These are phyloP conservation scores for Dianthus caryophyllus DNA, from an alignment of 148 eudicot genomes.

Conservation along the genomic window DNA sequence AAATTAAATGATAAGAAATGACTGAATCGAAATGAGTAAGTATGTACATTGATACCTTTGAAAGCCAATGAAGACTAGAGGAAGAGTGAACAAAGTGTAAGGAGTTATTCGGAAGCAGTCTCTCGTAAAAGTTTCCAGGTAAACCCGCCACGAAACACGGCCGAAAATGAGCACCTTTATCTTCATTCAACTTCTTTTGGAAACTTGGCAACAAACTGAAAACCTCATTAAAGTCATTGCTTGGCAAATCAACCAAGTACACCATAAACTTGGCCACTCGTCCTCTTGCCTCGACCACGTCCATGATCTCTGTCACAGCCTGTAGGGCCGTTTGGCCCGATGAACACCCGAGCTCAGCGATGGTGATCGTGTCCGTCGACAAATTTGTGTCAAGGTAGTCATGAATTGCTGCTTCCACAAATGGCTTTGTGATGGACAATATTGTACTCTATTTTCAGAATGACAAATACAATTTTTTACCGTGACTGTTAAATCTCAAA, in stretches of 20 bases:
- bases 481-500: too few species aligned
- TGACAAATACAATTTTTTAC: background rate
- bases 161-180: slow-evolving; percentile 28
- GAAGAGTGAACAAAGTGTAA: slow-evolving; percentile 76
- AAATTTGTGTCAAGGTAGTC: slow-evolving; percentile 19
- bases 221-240: slow-evolving; percentile 61
- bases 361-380: slow-evolving; percentile 29
- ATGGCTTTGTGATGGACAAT: slow-evolving; percentile 35
- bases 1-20: too few species aligned
- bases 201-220: slow-evolving; percentile 35
- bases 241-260: slow-evolving; percentile 57
- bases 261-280: slow-evolving; percentile 36
- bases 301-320: slow-evolving; percentile 29
- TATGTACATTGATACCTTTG: slow-evolving; percentile 66
- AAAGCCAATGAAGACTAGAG: slow-evolving; percentile 76
- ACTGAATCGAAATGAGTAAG: too few species aligned
- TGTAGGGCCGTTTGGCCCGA: slow-evolving; percentile 53
- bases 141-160: slow-evolving; percentile 41
- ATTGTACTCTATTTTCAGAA: slow-evolving; percentile 39
- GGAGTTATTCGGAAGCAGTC: slow-evolving; percentile 43
- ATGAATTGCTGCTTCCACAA: slow-evolving; percentile 37
- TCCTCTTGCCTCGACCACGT: slow-evolving; percentile 12
- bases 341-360: slow-evolving; percentile 74
- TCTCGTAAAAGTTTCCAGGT: slow-evolving; percentile 63
- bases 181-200: slow-evolving; percentile 21